Conservation (phyloP, 2,329 filamentous ascomycete species). For the Mycosphaerella sp. region DNA sequence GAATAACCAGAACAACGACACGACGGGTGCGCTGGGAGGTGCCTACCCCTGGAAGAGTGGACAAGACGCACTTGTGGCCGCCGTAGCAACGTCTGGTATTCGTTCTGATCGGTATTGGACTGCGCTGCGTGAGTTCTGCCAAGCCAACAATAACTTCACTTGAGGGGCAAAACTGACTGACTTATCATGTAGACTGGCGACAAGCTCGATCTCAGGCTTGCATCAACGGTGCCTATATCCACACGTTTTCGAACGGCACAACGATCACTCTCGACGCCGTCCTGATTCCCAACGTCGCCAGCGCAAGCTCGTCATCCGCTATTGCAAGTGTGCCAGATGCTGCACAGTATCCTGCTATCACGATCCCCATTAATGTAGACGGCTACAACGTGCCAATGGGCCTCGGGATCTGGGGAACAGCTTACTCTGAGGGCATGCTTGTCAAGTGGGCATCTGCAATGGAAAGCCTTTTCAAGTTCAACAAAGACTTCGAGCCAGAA, state of each 20-base stretch:
- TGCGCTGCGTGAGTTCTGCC: conserved; percentile 43
- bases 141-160: no score
- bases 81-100: conserved; percentile 53
- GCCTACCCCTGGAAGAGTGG: conserved; percentile 9
- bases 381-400: conserved; percentile 41
- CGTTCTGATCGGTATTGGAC: conserved; percentile 61
- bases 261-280: conserved; percentile 51
- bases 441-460: conserved; percentile 40
- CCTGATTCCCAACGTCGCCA: conserved; percentile 64
- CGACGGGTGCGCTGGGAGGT: conserved; percentile 10
- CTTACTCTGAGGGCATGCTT: conserved; percentile 29
- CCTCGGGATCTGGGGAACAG: conserved; percentile 34
- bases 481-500: conserved; percentile 1
- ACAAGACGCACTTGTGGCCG: conserved; percentile 64
- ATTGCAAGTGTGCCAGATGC: conserved; percentile 8
- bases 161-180: no score
- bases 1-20: conserved; percentile 11
- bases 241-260: not conserved
- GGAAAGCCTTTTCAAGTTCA: conserved; percentile 33
- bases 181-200: conserved; percentile 38
- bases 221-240: conserved; percentile 34
- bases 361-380: conserved; percentile 57
- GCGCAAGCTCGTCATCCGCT: conserved; percentile 48
- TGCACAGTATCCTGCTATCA: conserved; percentile 58
- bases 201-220: conserved; percentile 26